These are phyloP conservation scores for Penicillium sp. DNA, from an alignment of 2,329 filamentous ascomycete species.

Conservation along the genomic window DNA sequence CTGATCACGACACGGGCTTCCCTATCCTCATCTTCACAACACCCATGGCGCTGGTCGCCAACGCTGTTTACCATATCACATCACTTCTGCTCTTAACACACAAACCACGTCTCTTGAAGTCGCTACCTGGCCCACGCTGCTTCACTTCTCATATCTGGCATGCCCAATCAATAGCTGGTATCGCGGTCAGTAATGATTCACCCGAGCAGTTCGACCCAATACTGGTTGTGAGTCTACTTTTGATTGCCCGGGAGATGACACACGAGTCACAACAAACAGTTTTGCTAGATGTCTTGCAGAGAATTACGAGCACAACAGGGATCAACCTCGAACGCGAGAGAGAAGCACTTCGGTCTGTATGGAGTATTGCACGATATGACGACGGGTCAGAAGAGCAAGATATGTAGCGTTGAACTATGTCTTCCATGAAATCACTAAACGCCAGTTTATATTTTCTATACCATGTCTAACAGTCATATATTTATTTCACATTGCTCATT, in stretches of 20 bases:
- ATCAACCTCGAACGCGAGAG: constrained; percentile 26
- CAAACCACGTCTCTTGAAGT: constrained; percentile 29
- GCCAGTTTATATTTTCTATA: neutral
- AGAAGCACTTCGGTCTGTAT: constrained; percentile 17
- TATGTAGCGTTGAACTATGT: constrained; percentile 4
- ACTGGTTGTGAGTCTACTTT: constrained; percentile 25
- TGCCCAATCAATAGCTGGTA: constrained; percentile 30
- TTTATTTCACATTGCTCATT: constrained; percentile 3
- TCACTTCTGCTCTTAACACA: constrained; percentile 26
- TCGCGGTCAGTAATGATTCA: constrained; percentile 30
- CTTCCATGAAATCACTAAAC: constrained; percentile 11
- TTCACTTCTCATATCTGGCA: constrained; percentile 33
- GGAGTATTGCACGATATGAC: constrained; percentile 28
- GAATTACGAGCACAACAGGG: constrained; percentile 23
- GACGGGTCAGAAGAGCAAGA: constrained; percentile 22
- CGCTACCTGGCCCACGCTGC: constrained; percentile 25
- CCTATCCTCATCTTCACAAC: constrained; percentile 33
- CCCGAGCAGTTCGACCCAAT: constrained; percentile 31
- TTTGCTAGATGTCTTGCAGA: constrained; percentile 18
- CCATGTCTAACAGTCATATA: neutral
- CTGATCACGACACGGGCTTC: constrained; percentile 26
- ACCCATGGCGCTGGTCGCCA: constrained; percentile 32
- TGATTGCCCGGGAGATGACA: constrained; percentile 29
- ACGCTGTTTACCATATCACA: constrained; percentile 29
- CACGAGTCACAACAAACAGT: constrained; percentile 28